These are phyloP conservation scores for Trametes sp. DNA, from an alignment of 1,284 basidiomycete species.

Conservation along the genomic window DNA sequence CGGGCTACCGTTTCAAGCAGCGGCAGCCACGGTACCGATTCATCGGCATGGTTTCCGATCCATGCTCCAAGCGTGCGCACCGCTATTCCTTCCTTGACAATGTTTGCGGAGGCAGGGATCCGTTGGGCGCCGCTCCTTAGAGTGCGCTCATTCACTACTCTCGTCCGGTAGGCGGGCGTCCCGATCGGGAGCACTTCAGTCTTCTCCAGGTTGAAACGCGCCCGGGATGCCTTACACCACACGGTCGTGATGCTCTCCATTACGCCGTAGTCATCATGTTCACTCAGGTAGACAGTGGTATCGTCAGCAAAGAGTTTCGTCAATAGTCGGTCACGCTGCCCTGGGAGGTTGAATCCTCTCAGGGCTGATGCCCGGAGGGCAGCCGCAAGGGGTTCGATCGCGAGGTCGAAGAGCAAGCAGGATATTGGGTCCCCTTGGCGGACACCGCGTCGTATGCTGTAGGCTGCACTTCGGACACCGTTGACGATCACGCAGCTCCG, in stretches of 20 bases:
- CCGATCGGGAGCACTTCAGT: background rate
- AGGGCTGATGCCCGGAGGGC: no score
- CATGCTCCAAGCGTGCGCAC: background rate
- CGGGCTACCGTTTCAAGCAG: background rate
- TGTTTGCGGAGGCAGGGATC: background rate
- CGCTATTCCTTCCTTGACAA: background rate
- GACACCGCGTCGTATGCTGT: background rate
- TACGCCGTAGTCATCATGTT: background rate
- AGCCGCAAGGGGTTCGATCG: conserved; percentile 44
- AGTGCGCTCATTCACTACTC: background rate
- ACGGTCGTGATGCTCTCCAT: background rate
- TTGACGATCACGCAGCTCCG: background rate
- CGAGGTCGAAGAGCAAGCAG: conserved; percentile 47
- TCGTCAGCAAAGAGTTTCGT: conserved; percentile 11
- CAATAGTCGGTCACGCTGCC: background rate
- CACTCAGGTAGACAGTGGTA: background rate
- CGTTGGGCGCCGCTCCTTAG: no score
- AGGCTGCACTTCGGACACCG: background rate
- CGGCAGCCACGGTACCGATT: background rate
- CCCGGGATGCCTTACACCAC: background rate
- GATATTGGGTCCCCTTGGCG: conserved; percentile 41
- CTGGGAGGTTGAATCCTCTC: conserved; percentile 37
- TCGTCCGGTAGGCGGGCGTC: background rate
- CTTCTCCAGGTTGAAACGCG: background rate
- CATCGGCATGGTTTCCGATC: background rate